These are phyloP conservation scores for Clavariopsis aquatica DNA, from an alignment of 495 filamentous ascomycete species.

Conservation along the genomic window DNA sequence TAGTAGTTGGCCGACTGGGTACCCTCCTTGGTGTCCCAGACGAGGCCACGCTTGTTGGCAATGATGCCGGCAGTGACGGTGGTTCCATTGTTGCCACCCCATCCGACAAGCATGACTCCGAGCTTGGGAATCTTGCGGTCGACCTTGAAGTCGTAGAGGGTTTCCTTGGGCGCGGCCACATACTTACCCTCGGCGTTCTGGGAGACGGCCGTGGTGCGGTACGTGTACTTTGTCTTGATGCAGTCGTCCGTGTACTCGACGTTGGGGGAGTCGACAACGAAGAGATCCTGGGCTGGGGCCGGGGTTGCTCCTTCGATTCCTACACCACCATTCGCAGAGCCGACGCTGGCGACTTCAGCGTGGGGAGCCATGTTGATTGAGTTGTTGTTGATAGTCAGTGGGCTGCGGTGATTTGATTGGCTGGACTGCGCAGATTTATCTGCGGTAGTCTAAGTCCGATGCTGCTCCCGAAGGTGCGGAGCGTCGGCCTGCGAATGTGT, in stretches of 20 bases:
- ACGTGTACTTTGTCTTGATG: constrained; percentile 94
- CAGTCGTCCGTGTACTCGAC: constrained; percentile 84
- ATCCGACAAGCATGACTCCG: constrained; percentile 96
- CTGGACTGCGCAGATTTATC: constrained; percentile 52
- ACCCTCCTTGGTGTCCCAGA: constrained; percentile 93
- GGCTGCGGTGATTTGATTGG: constrained; percentile 36
- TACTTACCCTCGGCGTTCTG: constrained; percentile 72
- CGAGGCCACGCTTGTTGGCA: constrained; percentile 82
- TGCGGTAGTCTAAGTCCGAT: constrained; percentile 71
- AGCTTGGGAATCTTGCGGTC: constrained; percentile 90
- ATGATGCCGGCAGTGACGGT: constrained; percentile 97
- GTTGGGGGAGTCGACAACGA: constrained; percentile 87
- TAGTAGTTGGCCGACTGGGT: constrained; percentile 89
- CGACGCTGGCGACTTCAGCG: constrained; percentile 68
- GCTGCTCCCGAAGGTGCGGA: constrained; percentile 83
- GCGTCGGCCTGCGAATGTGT: constrained; percentile 97
- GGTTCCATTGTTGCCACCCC: constrained; percentile 97
- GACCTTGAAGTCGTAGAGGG: constrained; percentile 94
- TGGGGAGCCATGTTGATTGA: constrained; percentile 83
- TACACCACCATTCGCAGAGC: constrained; percentile 68
- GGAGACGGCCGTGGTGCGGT: constrained; percentile 85
- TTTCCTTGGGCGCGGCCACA: constrained; percentile 84
- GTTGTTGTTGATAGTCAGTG: neutral
- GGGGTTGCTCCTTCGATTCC: constrained; percentile 44
- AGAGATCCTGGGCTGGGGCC: constrained; percentile 58